Evolutionary conservation across 2,329 filamentous ascomycete species (phyloP), one percentile per base, ranked within the genome.

Genomic region (Phialophora expanda): DNA sequence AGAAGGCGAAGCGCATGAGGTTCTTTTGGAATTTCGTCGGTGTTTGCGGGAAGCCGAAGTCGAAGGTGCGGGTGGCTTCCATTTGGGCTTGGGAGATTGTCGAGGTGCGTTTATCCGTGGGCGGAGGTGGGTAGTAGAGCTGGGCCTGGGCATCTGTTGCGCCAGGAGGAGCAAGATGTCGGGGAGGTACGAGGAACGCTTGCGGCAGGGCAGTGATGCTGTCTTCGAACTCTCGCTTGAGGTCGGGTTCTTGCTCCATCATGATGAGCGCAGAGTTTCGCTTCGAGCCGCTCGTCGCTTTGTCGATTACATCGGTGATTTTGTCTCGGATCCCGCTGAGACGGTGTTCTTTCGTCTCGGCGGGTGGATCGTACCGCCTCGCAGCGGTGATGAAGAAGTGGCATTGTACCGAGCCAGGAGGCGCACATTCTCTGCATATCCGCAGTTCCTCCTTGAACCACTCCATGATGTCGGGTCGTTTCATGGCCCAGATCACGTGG

Each of bases 401-500:
- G 81, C 93, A 97, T 26, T 91, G 91, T 8, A 97, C 91, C 32
- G 91, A 90, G 75, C 95, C 92, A 0, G 91, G 90, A 1, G 94
- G 94, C 9, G 94, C 93, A 57, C 88, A 90, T 77, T 97, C 92
- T 73, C 92, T 87, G 79, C 94, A 97, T 73, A 97, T 96, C 56
- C 93, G 87, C 65, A 97, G 83, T 77, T 97, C 94, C 78, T 97
- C 93, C 70, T 92, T 91, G 83, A 97, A 98, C 94, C 94, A 98
- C 76, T 97, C 92, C 88, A 98, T 92, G 0, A 92, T 92, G 77
- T 97, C 94, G 14, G 95, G 88, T 63, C 91, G 87, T 78, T 95
- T 96, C 71, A 97, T 82, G 4, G 93, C 89, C 94, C 94, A 98
- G n/a, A 98, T 87, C 0, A 98, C 91, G 17, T 95, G 90, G 4